Percentiles rank a stretch among this genome's conserved stretches.
Conservation (phyloP, 2,329 filamentous ascomycete species). For the Colletotrichum musae region DNA sequence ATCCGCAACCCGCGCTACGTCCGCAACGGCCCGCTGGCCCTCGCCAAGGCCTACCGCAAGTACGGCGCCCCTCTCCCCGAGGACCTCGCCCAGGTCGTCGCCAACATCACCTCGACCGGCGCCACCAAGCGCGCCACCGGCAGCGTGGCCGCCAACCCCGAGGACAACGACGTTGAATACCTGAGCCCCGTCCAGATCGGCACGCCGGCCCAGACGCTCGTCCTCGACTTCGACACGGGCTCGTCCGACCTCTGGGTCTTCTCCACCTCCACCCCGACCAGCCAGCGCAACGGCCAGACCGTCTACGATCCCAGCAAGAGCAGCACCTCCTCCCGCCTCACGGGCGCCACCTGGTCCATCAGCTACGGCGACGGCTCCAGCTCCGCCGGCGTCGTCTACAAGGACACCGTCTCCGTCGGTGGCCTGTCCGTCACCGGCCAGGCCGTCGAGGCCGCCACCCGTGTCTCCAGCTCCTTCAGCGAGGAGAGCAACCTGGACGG, state of each 20-base stretch:
- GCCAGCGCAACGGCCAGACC: conserved; percentile 46
- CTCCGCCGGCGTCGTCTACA: conserved; percentile 51
- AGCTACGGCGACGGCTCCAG: conserved; percentile 51
- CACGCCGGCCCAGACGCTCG: conserved; percentile 58
- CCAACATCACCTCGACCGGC: conserved; percentile 39
- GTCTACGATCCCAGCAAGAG: conserved; percentile 49
- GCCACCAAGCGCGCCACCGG: conserved; percentile 48
- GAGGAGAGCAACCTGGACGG: conserved; percentile 62
- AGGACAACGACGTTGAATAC: conserved; percentile 54
- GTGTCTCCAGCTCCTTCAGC: conserved; percentile 47
- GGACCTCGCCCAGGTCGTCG: conserved; percentile 47
- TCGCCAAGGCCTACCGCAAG: conserved; percentile 56
- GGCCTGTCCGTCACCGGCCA: conserved; percentile 47
- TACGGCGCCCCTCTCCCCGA: conserved; percentile 50
- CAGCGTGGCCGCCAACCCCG: conserved; percentile 47
- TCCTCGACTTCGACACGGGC: conserved; percentile 62
- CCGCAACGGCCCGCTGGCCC: conserved; percentile 50
- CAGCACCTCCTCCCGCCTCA: conserved; percentile 47
- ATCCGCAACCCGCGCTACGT: conserved; percentile 53
- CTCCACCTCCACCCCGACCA: conserved; percentile 46
- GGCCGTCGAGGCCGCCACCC: conserved; percentile 49
- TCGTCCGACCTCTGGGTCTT: conserved; percentile 59
- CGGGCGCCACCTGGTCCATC: conserved; percentile 49
- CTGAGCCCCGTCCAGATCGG: conserved; percentile 58
- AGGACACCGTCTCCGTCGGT: conserved; percentile 49